Conservation (phyloP, 2,329 filamentous ascomycete genomes). For the Fusarium beomiforme region DNA sequence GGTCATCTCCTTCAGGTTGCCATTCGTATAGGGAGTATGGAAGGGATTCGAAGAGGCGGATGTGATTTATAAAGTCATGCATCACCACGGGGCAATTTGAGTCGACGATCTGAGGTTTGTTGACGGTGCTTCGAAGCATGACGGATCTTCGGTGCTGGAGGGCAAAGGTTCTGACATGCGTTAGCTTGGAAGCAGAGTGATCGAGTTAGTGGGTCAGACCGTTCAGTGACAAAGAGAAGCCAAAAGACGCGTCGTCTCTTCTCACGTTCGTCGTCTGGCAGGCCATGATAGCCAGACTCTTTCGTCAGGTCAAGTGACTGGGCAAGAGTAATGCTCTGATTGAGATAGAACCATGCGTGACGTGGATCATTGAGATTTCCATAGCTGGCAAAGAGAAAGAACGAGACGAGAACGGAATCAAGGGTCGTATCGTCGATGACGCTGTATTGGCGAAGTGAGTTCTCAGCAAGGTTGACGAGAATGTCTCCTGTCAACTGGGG, state of each 20-base stretch:
- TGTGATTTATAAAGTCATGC: conserved; percentile 49
- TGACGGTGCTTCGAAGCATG: conserved; percentile 44
- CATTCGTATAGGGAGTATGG: conserved; percentile 47
- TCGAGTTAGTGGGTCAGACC: neutral
- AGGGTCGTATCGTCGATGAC: conserved; percentile 43
- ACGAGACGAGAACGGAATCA: conserved; percentile 44
- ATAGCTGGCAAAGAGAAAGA: conserved; percentile 46
- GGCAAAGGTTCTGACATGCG: conserved; percentile 40
- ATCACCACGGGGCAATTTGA: conserved; percentile 47
- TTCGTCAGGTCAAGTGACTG: conserved; percentile 42
- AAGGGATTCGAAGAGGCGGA: conserved; percentile 45
- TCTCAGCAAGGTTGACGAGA: conserved; percentile 42
- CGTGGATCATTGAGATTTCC: conserved; percentile 44
- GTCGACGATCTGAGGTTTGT: conserved; percentile 45
- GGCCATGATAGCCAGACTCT: conserved; percentile 39
- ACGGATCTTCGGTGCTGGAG: conserved; percentile 45
- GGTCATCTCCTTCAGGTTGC: conserved; percentile 36
- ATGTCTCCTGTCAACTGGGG: conserved; percentile 41
- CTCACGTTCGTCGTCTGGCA: conserved; percentile 40
- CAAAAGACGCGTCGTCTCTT: conserved; percentile 46
- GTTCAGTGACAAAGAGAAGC: conserved; percentile 49
- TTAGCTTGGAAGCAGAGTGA: fast-evolving
- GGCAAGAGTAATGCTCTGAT: conserved; percentile 46
- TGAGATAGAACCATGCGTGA: conserved; percentile 47
- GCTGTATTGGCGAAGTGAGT: conserved; percentile 40